These are phyloP conservation scores for Scheffersomyces titani DNA, from an alignment of 1,139 yeast species.

Conservation along the genomic window DNA sequence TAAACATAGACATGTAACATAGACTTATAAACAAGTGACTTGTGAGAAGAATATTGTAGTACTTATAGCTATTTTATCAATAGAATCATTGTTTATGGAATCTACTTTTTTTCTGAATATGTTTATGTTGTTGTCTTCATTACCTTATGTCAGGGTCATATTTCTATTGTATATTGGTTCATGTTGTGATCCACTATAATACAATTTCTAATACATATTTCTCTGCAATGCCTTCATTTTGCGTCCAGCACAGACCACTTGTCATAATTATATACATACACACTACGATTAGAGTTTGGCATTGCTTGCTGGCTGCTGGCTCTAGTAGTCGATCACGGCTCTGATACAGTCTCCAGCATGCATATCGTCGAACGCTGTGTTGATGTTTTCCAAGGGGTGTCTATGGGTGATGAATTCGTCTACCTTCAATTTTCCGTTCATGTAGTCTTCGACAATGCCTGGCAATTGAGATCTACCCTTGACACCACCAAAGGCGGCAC, in stretches of 20 bases:
- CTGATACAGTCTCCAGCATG: constrained; percentile 92
- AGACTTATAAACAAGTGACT: background rate
- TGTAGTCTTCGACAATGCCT: constrained; percentile 81
- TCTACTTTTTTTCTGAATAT: too few relatives aligned
- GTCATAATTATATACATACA: background rate
- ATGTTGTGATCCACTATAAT: background rate
- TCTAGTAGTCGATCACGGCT: constrained; percentile 68
- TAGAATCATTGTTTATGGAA: too few relatives aligned
- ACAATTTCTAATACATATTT: background rate
- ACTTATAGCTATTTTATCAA: background rate
- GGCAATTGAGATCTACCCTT: constrained; percentile 97
- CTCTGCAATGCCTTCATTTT: background rate
- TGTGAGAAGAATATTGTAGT: background rate
- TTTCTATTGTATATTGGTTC: too few relatives aligned
- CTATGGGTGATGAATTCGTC: constrained; percentile 95
- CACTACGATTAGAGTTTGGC: background rate
- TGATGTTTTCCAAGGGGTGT: constrained; percentile 74
- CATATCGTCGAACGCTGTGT: constrained; percentile 91
- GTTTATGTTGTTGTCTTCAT: too few relatives aligned
- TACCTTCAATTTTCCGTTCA: constrained; percentile 81
- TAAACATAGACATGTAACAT: background rate
- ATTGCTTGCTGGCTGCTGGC: constrained; percentile 6
- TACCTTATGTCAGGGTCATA: too few relatives aligned
- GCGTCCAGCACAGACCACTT: constrained; percentile 3
- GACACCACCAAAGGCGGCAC: constrained; percentile 98